Evolutionary conservation across 2,329 filamentous ascomycete genomes (phyloP).

Genomic region (Sporothrix globosa): DNA sequence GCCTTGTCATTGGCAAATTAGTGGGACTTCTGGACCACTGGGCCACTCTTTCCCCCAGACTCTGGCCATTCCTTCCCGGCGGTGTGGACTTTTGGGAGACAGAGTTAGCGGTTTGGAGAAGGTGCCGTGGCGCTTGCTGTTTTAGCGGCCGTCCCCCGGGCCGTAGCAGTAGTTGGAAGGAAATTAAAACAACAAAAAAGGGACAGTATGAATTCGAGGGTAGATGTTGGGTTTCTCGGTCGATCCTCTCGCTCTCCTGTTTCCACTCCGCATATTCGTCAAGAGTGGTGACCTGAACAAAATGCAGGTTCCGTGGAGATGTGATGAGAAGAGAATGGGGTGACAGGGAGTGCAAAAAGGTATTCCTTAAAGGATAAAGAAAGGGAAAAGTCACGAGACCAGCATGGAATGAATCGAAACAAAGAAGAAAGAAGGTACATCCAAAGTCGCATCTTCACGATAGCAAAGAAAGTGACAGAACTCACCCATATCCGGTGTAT

Average conservation of each 20-base stretch:
- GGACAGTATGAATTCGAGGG: background rate
- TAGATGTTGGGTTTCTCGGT: background rate
- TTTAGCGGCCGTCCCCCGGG: slow-evolving; percentile 19
- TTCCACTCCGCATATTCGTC: slow-evolving; percentile 4
- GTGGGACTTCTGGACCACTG: slow-evolving; percentile 8
- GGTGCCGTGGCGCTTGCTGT: slow-evolving; percentile 5
- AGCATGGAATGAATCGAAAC: background rate
- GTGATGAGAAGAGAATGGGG: background rate
- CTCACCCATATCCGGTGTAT: slow-evolving; percentile 15
- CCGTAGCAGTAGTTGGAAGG: background rate
- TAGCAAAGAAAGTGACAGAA: background rate
- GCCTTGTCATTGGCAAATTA: background rate
- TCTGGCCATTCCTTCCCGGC: background rate
- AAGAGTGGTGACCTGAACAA: background rate
- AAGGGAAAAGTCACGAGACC: background rate
- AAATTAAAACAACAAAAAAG: background rate
- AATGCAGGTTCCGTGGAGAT: slow-evolving; percentile 6
- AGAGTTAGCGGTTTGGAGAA: slow-evolving; percentile 1
- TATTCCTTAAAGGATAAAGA: background rate
- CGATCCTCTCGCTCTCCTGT: background rate
- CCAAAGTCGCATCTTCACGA: background rate
- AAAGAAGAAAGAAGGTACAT: background rate
- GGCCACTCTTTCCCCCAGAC: slow-evolving; percentile 8
- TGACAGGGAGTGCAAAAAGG: background rate
- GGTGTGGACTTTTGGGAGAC: background rate